Percentiles rank a stretch among this genome's conserved stretches.
phyloP scores from a whole-genome alignment of 2,329 filamentous ascomycete genomes.

The Phyllachora maydis region DNA sequence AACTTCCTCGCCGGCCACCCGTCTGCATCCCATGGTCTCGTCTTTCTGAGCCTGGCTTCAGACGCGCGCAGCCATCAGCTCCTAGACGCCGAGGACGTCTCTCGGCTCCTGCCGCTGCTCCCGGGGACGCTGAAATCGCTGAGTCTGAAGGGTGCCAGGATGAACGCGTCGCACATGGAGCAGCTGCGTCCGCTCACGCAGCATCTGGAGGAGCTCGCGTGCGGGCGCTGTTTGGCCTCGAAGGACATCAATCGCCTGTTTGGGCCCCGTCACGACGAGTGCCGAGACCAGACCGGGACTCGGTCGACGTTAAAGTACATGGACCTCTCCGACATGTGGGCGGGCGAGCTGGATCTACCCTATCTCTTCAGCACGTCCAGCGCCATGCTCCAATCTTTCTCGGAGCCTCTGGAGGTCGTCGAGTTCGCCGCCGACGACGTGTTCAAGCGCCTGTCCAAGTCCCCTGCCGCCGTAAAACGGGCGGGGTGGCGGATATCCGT shows the following conservation, averaged over 20 bases:
- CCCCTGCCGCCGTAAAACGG: conserved; percentile 34
- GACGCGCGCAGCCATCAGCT: conserved; percentile 55
- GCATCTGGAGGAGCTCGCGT: conserved; percentile 55
- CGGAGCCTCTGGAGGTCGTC: conserved; percentile 53
- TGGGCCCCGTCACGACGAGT: conserved; percentile 19
- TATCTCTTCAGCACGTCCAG: conserved; percentile 27
- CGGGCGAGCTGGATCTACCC: conserved; percentile 36
- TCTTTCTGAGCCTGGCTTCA: conserved; percentile 53
- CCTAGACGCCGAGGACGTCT: conserved; percentile 43
- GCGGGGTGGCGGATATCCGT: conserved; percentile 54
- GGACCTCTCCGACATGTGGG: conserved; percentile 53
- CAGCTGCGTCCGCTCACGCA: conserved; percentile 44
- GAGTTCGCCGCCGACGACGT: conserved; percentile 54
- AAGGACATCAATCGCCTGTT: conserved; percentile 47
- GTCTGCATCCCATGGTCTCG: conserved; percentile 36
- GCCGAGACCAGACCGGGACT: conserved; percentile 22
- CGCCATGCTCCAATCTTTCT: conserved; percentile 34
- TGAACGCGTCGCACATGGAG: conserved; percentile 42
- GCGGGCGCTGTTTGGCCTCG: conserved; percentile 47
- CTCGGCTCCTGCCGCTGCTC: conserved; percentile 41
- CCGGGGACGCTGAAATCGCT: conserved; percentile 50
- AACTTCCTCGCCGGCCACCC: conserved; percentile 53
- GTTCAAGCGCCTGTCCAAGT: conserved; percentile 41
- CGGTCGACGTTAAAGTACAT: conserved; percentile 56
- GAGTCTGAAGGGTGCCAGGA: conserved; percentile 55